phyloP scores from a whole-genome alignment of 768 basidiomycete species.

The Tricholoma saponaceum region DNA sequence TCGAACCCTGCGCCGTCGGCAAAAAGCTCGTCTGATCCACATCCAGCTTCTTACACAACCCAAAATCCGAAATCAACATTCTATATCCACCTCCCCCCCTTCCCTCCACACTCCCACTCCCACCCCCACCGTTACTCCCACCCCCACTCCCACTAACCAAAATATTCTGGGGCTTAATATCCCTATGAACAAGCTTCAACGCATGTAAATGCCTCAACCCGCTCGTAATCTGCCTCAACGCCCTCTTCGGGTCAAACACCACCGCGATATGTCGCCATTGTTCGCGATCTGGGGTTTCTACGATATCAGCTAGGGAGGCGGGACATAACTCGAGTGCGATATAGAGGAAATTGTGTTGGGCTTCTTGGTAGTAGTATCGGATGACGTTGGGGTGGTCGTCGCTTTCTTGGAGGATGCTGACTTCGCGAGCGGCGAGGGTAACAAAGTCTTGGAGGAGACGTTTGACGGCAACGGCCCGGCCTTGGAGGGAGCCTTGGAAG shows the following conservation, averaged over 20 bases:
- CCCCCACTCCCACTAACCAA: conserved; percentile 66
- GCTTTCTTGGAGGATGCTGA: conserved; percentile 90
- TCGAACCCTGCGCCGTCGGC: conserved; percentile 85
- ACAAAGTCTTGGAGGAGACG: conserved; percentile 94
- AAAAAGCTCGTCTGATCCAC: conserved; percentile 95
- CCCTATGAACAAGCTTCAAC: conserved; percentile 94
- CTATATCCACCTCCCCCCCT: conserved; percentile 49
- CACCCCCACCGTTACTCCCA: too few relatives aligned
- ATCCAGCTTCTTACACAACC: conserved; percentile 92
- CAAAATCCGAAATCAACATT: conserved; percentile 97
- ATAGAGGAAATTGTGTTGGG: conserved; percentile 90
- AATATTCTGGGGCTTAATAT: conserved; percentile 99
- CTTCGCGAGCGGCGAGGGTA: conserved; percentile 90
- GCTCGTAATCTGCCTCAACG: conserved; percentile 79
- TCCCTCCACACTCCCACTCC: conserved; percentile 45
- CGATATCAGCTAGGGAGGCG: conserved; percentile 81
- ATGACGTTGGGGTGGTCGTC: conserved; percentile 99
- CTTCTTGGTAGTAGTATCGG: conserved; percentile 96
- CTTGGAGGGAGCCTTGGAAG: conserved; percentile 91
- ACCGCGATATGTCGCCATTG: conserved; percentile 74
- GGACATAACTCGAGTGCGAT: conserved; percentile 96
- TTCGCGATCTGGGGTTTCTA: conserved; percentile 70
- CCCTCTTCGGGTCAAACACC: conserved; percentile 83
- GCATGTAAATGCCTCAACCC: conserved; percentile 90
- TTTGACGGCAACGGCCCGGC: conserved; percentile 97